Conservation (phyloP, 345 rosid species). For the rapeseed (Brassica napus) region Da-Ae NC_063452.1:10192001-10192500, state of each 20-base stretch:
- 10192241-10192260: no score
- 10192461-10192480: no score
- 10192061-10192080: neutral
- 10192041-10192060: neutral
- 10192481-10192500: no score
- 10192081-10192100: neutral
- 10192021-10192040: neutral
- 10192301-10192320: neutral
- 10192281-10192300: neutral
- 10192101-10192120: neutral
- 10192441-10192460: no score
- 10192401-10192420: no score
- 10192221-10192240: neutral
- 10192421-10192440: no score
- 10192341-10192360: neutral
- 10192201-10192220: no score
- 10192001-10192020: neutral
- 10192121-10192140: neutral
- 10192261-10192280: no score
- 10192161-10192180: neutral
- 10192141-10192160: neutral
- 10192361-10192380: no score
- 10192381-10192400: no score
- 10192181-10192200: neutral
- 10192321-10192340: constrained; percentile 2